A percentile compares a stretch with the other conserved stretches of the same genome.
These are phyloP conservation scores for Leccinum pachyderme DNA, from an alignment of 1,284 basidiomycete genomes.

Conservation along the genomic window DNA sequence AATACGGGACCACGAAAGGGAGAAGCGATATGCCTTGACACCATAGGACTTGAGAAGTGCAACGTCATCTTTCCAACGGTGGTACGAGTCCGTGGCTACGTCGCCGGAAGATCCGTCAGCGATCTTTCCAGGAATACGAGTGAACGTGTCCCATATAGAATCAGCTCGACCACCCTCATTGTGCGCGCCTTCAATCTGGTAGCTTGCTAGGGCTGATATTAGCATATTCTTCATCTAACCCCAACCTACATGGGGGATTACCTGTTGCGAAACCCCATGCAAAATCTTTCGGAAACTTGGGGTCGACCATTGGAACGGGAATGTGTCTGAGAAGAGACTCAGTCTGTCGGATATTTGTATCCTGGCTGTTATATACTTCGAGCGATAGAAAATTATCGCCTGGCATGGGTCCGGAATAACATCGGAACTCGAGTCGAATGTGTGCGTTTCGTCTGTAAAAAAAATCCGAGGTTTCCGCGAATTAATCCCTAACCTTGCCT, in stretches of 20 bases:
- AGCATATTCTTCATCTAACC: not conserved
- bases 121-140: constrained; percentile 60
- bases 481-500: not conserved
- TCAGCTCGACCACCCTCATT: constrained; percentile 56
- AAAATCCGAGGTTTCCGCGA: not conserved
- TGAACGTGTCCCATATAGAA: constrained; percentile 76
- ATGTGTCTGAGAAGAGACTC: not conserved
- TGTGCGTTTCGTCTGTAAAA: not conserved
- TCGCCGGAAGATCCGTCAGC: constrained; percentile 41
- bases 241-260: not conserved
- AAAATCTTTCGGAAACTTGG: constrained; percentile 4
- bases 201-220: constrained; percentile 42
- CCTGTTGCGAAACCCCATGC: constrained; percentile 8
- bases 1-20: constrained; percentile 44
- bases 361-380: not conserved
- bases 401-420: not conserved
- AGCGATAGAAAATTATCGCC: not conserved
- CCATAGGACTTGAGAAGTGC: constrained; percentile 40
- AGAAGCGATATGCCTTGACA: constrained; percentile 41
- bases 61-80: constrained; percentile 41
- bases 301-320: not conserved
- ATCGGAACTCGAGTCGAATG: not conserved
- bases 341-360: not conserved
- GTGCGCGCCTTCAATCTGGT: constrained; percentile 69
- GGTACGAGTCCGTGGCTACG: constrained; percentile 39